Conservation (phyloP, 1,284 basidiomycete genomes). For the Puccinia horiana region DNA sequence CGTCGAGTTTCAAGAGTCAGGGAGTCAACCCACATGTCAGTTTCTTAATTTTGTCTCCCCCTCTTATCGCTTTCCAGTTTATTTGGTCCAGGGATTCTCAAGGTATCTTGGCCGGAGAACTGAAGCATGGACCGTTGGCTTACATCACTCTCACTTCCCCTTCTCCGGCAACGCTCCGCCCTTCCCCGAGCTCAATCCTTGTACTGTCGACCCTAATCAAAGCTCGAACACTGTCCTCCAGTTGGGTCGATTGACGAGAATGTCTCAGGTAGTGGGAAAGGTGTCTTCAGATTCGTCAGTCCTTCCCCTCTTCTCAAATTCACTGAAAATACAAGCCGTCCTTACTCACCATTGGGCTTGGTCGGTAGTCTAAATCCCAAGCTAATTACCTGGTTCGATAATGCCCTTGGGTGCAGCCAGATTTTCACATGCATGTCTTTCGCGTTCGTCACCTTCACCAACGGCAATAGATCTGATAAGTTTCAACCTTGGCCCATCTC, state of each 20-base stretch:
- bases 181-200: constrained; percentile 28
- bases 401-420: constrained; percentile 8
- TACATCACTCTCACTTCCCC: constrained; percentile 36
- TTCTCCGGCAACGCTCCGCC: constrained; percentile 12
- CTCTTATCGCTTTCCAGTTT: too few species aligned
- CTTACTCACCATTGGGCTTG: neutral
- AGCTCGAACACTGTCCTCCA: neutral
- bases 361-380: constrained; percentile 14
- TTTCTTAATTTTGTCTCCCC: too few species aligned
- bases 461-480: constrained; percentile 29
- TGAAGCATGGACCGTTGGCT: too few species aligned
- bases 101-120: too few species aligned
- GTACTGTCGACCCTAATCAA: neutral
- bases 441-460: constrained; percentile 9
- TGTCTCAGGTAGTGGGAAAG: constrained; percentile 11
- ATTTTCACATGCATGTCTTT: constrained; percentile 36
- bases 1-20: too few species aligned
- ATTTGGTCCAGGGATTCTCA: too few species aligned
- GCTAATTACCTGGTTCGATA: constrained; percentile 8
- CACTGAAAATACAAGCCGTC: neutral
- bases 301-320: neutral
- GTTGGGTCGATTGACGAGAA: constrained; percentile 33
- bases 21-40: too few species aligned
- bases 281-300: constrained; percentile 39
- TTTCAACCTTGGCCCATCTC: constrained; percentile 1